Base-by-base conservation (phyloP, 169 alveolate species). In the Cryptosporidium felis region DNA sequence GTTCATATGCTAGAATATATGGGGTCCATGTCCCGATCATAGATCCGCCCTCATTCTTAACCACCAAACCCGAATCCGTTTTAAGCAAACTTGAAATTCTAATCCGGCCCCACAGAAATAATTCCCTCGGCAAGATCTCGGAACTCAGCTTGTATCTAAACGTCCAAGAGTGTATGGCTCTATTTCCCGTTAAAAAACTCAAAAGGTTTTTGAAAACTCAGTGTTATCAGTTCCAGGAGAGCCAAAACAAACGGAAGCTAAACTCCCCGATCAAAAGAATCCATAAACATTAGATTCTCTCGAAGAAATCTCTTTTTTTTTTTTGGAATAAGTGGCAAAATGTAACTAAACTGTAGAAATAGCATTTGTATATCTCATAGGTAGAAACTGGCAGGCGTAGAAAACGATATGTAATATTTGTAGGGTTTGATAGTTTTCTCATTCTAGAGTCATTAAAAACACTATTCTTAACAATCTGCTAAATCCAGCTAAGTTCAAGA, bases 21-120 rank as follows among this genome's bases (percentile, higher is more conserved):
- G 60, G 82, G 14, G 51, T 38, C 5, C 82, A 66, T 41, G 82
- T 66, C 51, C 82, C 82, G 0, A 47, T 66, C 12, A 14, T 66
- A 9, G 82, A 66, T 45, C 82, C 82, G 14, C 82, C 82, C 32
- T 66, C 38, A 23, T 47, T 21, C 30, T 49, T 66, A 47, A 51
- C 82, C 18, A 28, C 32, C 38, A 66, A 41, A n/a, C 82, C 82
- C 26, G 63, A 66, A 10, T 46, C 65, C 16, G 38, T 66, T 14
- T 45, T 66, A 23, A 66, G 56, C 34, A 66, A 49, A 32, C 82
- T 66, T 66, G 82, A 66, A 30, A 49, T 66, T n/a, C 42, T 66
- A 10, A 66, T 66, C 23, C 16, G 34, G 23, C 60, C 60, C n/a
- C 34, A 47, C 8, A 66, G 34, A 49, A 66, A 47, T 66, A n/a